Evolutionary conservation across 345 rosid genomes (phyloP).

Genomic region (Angophora floribunda): DNA sequence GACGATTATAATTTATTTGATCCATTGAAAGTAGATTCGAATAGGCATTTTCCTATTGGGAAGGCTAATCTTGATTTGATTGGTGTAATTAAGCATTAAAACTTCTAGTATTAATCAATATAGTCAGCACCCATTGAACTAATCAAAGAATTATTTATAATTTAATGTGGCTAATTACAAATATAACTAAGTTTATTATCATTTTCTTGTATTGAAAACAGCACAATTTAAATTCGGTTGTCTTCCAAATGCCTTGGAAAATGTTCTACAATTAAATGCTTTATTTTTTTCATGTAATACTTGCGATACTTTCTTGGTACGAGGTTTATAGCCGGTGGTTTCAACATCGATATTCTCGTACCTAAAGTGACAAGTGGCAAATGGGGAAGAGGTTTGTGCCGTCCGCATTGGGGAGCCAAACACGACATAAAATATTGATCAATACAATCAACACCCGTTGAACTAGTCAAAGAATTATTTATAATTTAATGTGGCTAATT

Average conservation of each 20-base stretch:
- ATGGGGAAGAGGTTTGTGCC: background rate
- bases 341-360: background rate
- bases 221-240: background rate
- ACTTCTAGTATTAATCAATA: background rate
- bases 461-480: background rate
- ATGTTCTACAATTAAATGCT: no score
- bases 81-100: background rate
- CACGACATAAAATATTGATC: background rate
- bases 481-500: background rate
- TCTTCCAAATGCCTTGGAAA: background rate
- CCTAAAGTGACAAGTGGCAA: background rate
- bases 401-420: background rate
- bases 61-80: background rate
- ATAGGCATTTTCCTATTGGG: background rate
- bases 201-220: no score
- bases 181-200: no score
- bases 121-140: background rate
- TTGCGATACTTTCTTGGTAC: background rate
- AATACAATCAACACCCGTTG: fast-evolving
- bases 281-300: background rate
- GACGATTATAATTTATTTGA: background rate
- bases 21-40: no score
- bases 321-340: background rate
- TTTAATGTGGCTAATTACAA: background rate
- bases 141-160: background rate